Conservation (phyloP, 257 asterid genomes). For the Echium plantagineum region DNA sequence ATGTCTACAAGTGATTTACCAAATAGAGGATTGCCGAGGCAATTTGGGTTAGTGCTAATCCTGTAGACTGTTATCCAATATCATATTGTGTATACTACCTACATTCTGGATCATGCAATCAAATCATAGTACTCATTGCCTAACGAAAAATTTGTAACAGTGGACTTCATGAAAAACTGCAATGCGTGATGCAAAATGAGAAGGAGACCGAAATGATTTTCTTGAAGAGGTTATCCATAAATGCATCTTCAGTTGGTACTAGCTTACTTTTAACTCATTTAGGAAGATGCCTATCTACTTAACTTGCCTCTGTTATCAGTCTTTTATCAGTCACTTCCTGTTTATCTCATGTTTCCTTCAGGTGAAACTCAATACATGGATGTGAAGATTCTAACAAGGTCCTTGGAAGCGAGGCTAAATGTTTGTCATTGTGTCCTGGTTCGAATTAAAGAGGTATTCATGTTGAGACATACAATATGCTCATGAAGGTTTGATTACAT, state of each 20-base stretch:
- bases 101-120: not conserved
- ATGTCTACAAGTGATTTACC: slow-evolving; percentile 20
- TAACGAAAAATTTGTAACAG: slow-evolving; percentile 18
- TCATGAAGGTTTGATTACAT: not conserved
- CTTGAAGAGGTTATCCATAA: slow-evolving; percentile 24
- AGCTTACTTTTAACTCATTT: slow-evolving; percentile 4
- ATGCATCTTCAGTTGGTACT: slow-evolving; percentile 37
- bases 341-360: slow-evolving; percentile 14
- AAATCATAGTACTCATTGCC: slow-evolving; percentile 3
- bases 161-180: slow-evolving; percentile 54
- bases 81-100: not conserved
- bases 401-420: slow-evolving; percentile 71
- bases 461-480: slow-evolving; percentile 11
- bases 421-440: slow-evolving; percentile 57
- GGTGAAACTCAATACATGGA: slow-evolving; percentile 38
- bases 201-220: slow-evolving; percentile 46
- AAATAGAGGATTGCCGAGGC: slow-evolving; percentile 21
- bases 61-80: slow-evolving; percentile 12
- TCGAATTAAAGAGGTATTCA: slow-evolving; percentile 41
- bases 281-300: slow-evolving; percentile 2
- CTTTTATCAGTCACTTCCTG: slow-evolving; percentile 2
- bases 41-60: slow-evolving; percentile 38
- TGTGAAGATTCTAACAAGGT: slow-evolving; percentile 61
- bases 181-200: slow-evolving; percentile 53
- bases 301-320: slow-evolving; percentile 6